Evolutionary conservation across 1,139 yeast genomes (phyloP).

Genomic region (Yamadazyma oceani): DNA sequence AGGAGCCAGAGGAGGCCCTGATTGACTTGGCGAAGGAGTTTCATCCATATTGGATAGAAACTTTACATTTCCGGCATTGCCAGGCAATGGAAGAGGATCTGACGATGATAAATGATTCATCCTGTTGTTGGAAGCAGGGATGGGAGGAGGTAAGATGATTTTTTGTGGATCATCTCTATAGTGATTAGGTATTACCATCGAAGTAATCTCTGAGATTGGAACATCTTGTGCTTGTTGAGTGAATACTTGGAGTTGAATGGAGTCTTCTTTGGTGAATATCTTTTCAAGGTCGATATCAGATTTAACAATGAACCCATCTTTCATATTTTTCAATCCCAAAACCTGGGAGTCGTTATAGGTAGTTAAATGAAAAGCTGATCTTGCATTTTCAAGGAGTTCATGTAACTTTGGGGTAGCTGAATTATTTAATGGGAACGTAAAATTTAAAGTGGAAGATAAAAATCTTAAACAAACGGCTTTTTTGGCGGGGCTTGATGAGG

Average conservation of each 20-base stretch:
- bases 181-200: constrained; percentile 28
- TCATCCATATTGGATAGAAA: constrained; percentile 28
- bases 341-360: constrained; percentile 20
- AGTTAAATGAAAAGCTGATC: constrained; percentile 58
- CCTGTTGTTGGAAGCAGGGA: constrained; percentile 15
- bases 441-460: constrained; percentile 46
- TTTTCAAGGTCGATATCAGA: constrained; percentile 38
- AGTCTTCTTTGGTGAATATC: constrained; percentile 27
- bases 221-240: constrained; percentile 33
- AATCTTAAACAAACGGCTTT: constrained; percentile 40
- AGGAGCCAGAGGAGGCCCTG: constrained; percentile 20
- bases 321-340: constrained; percentile 21
- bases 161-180: constrained; percentile 19
- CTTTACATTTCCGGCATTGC: constrained; percentile 12
- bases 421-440: constrained; percentile 56
- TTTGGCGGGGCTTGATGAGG: constrained; percentile 3
- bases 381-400: constrained; percentile 73
- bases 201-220: constrained; percentile 38
- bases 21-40: constrained; percentile 20
- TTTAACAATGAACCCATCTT: constrained; percentile 25
- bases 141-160: constrained; percentile 36
- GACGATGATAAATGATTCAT: constrained; percentile 8
- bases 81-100: constrained; percentile 12
- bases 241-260: constrained; percentile 37
- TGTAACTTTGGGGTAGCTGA: constrained; percentile 67